Evolutionary conservation across 2,329 filamentous ascomycete species (phyloP).

Genomic region (Torrubiella hemipterigena): DNA sequence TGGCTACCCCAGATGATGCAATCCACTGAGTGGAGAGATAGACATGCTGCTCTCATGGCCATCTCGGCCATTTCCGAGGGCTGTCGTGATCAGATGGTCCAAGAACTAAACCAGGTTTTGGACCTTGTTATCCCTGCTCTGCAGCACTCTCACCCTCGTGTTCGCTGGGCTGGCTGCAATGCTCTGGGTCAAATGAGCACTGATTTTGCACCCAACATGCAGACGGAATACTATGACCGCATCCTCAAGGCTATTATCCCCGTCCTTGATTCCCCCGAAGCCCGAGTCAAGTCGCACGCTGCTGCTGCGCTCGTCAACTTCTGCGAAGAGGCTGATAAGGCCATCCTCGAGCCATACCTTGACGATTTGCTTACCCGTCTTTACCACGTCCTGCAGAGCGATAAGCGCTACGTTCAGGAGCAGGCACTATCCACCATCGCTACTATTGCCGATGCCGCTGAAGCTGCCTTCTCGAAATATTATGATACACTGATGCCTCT

Average conservation of each 20-base stretch:
- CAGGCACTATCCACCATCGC: slow-evolving; percentile 96
- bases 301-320: slow-evolving; percentile 98
- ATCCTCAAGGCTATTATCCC: slow-evolving; percentile 88
- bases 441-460: slow-evolving; percentile 95
- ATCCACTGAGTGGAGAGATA: slow-evolving; percentile 85
- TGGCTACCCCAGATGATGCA: slow-evolving; percentile 98
- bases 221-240: slow-evolving; percentile 81
- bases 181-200: slow-evolving; percentile 99
- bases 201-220: slow-evolving; percentile 96
- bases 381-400: slow-evolving; percentile 76
- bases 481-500: slow-evolving; percentile 94
- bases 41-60: slow-evolving; percentile 94
- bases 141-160: slow-evolving; percentile 80
- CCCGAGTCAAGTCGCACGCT: slow-evolving; percentile 90
- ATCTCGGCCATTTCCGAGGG: slow-evolving; percentile 98
- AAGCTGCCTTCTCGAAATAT: slow-evolving; percentile 88
- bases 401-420: slow-evolving; percentile 94
- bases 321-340: slow-evolving; percentile 94
- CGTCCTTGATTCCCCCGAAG: slow-evolving; percentile 79
- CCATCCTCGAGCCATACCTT: slow-evolving; percentile 82
- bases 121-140: slow-evolving; percentile 90
- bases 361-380: slow-evolving; percentile 77
- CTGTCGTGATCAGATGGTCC: slow-evolving; percentile 89
- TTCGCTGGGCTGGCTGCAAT: slow-evolving; percentile 95
- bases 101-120: slow-evolving; percentile 85